Evolutionary conservation across 129 eudicot genomes (phyloP).

Genomic region (Ambrosia artemisiifolia): DNA sequence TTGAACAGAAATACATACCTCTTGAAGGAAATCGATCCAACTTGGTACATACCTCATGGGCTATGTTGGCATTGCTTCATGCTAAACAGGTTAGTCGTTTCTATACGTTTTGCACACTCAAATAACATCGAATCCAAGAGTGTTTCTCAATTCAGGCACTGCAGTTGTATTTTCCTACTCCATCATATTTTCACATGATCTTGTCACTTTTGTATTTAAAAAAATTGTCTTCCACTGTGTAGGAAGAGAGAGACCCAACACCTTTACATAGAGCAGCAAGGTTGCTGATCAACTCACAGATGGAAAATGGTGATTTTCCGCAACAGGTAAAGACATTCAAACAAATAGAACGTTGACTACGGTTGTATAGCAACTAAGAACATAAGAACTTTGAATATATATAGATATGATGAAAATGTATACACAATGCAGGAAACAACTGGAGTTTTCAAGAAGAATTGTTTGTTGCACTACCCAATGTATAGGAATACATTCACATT

Average conservation of each 20-base stretch:
- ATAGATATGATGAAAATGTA: too few species aligned
- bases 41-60: slow-evolving; percentile 55
- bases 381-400: too few species aligned
- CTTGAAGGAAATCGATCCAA: slow-evolving; percentile 45
- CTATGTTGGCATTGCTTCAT: slow-evolving; percentile 40
- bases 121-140: too few species aligned
- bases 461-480: slow-evolving; percentile 42
- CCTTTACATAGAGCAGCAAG: slow-evolving; percentile 52
- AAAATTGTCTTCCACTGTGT: not conserved
- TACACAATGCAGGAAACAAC: slow-evolving; percentile 34
- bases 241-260: slow-evolving; percentile 45
- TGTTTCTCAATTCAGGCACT: not conserved
- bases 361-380: too few species aligned
- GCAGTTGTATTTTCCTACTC: not conserved
- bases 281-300: slow-evolving; percentile 49
- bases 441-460: slow-evolving; percentile 41
- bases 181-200: not conserved
- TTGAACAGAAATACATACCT: slow-evolving; percentile 31
- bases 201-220: not conserved
- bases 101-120: not conserved
- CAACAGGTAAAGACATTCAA: slow-evolving; percentile 41
- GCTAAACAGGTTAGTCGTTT: slow-evolving; percentile 29
- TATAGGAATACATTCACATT: slow-evolving; percentile 41
- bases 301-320: slow-evolving; percentile 51
- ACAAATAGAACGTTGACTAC: not conserved